Conservation (phyloP, 2,329 filamentous ascomycete species). For the Cladosporium halotolerans region DNA sequence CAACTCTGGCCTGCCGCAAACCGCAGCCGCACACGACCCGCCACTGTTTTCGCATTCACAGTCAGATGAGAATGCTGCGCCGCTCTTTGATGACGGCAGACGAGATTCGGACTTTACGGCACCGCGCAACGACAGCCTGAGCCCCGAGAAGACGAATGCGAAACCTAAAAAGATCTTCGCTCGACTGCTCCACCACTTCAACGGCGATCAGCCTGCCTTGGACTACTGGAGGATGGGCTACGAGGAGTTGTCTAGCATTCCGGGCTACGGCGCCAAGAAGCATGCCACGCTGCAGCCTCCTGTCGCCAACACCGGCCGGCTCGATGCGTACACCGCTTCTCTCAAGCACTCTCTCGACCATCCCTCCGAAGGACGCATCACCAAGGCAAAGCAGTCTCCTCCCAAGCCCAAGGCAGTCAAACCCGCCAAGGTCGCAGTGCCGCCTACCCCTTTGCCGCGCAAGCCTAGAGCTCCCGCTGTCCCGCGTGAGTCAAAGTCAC, state of each 20-base stretch:
- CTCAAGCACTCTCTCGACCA: conserved; percentile 10
- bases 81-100: conserved; percentile 7
- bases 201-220: not conserved
- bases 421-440: conserved; percentile 3
- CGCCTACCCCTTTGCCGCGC: not conserved
- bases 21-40: conserved; percentile 12
- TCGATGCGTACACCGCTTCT: conserved; percentile 7
- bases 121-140: conserved; percentile 8
- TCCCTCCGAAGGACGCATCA: conserved; percentile 4
- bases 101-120: not conserved
- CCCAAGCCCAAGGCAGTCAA: not conserved
- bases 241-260: not conserved
- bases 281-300: conserved; percentile 4
- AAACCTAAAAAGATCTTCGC: not conserved
- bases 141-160: not conserved
- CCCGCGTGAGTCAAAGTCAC: conserved; percentile 6
- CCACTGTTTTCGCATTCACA: conserved; percentile 15
- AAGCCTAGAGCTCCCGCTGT: conserved; percentile 1
- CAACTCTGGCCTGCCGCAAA: conserved; percentile 6
- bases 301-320: not conserved
- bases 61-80: conserved; percentile 11
- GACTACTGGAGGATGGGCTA: conserved; percentile 1
- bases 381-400: not conserved
- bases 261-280: conserved; percentile 5
- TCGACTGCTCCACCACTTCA: not conserved